Base-by-base conservation (phyloP, 768 basidiomycete genomes). In the Lactifluus subvellereus region DNA sequence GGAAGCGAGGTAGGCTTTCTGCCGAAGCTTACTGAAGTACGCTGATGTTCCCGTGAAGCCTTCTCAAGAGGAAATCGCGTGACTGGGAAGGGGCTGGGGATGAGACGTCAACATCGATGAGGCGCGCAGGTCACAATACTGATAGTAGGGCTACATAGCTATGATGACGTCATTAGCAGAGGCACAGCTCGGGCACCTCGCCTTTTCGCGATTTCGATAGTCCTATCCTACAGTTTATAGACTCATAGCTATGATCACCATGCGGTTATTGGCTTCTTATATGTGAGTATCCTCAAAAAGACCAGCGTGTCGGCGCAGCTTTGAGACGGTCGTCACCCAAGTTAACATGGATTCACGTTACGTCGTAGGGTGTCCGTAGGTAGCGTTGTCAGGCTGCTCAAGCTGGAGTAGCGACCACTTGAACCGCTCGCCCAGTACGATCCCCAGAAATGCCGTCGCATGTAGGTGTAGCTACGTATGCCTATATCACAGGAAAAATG, bases 401-500 rank as follows among this genome's bases (percentile, higher is more conserved):
- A 4, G 49, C 49, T n/a, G 32, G 6, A 51, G 20, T 5, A 49
- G 48, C 27, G 22, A 9, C 48, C 48, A 49, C 48, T 11, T 27
- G 10, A 16, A 45, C 14, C 9, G 22, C n/a, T 45, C 42, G 18
- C 40, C 2, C 20, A 47, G n/a, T 22, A 54, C 16, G 33, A 20
- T 48, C 37, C 16, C 47, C 10, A 16, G 14, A 30, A 35, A n/a
- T 57, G n/a, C 32, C 3, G 22, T 48, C 14, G 52, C 33, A 53
- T n/a, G 59, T 48, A 27, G 30, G 13, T 40, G 10, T 48, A 57
- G 43, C 42, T 50, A 53, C 57, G 37, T 4, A 49, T 33, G 30
- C 10, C 16, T 35, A 9, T 22, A 49, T 67, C 40, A 97, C 69
- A 97, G 75, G 78, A 96, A 97, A 77, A 97, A 97, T 16, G 92